These are phyloP conservation scores for Niebla homalea DNA, from an alignment of 495 filamentous ascomycete genomes.

Conservation along the genomic window DNA sequence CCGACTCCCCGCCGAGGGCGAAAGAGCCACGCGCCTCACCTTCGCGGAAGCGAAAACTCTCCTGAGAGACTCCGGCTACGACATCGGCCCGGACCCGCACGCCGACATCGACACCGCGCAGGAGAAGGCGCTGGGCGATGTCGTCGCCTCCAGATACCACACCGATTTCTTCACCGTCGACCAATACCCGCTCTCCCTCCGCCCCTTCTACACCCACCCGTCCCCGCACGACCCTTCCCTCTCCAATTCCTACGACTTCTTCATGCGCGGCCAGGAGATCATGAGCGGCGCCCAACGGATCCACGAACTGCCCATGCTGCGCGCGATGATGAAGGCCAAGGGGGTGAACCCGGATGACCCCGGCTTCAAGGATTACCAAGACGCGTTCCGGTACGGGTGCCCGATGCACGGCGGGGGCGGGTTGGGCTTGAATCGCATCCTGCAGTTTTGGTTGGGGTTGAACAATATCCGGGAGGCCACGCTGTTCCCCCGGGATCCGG, in stretches of 20 bases:
- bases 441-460: slow-evolving; percentile 76
- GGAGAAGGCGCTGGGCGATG: slow-evolving; percentile 79
- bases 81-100: slow-evolving; percentile 53
- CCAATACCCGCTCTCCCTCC: slow-evolving; percentile 73
- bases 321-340: slow-evolving; percentile 54
- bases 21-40: slow-evolving; percentile 67
- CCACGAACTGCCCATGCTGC: slow-evolving; percentile 55
- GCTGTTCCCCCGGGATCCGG: slow-evolving; percentile 75
- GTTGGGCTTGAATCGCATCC: slow-evolving; percentile 76
- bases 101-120: slow-evolving; percentile 76
- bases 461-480: slow-evolving; percentile 68
- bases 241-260: slow-evolving; percentile 84
- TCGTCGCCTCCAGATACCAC: slow-evolving; percentile 69
- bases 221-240: slow-evolving; percentile 52
- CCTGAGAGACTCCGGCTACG: slow-evolving; percentile 65
- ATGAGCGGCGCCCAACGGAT: slow-evolving; percentile 80
- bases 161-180: slow-evolving; percentile 90
- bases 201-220: slow-evolving; percentile 85
- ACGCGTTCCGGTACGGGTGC: slow-evolving; percentile 66
- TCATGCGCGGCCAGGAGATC: slow-evolving; percentile 88
- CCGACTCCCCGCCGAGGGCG: slow-evolving; percentile 40
- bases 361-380: slow-evolving; percentile 74
- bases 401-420: slow-evolving; percentile 78
- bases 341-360: slow-evolving; percentile 58
- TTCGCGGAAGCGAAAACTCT: slow-evolving; percentile 78